These are phyloP conservation scores for Sclerotinia sclerotiorum DNA, from an alignment of 2,329 filamentous ascomycete species.

Conservation along the genomic window DNA sequence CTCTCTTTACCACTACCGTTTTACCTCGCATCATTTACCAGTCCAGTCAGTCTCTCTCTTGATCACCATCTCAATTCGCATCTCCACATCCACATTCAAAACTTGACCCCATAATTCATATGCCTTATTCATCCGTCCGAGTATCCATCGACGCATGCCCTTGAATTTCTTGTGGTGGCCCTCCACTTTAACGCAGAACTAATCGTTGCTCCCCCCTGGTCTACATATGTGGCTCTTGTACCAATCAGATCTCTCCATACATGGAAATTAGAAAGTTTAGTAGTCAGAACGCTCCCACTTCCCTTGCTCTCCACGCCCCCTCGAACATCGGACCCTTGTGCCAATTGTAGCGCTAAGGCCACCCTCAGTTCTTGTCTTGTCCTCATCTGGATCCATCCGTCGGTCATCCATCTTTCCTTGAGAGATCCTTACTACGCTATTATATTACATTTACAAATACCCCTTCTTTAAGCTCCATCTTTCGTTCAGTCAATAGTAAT, in stretches of 20 bases:
- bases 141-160: slow-evolving; percentile 7
- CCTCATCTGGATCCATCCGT: slow-evolving; percentile 11
- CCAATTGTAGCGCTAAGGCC: slow-evolving; percentile 18
- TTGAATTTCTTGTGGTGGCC: not conserved
- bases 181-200: slow-evolving; percentile 8
- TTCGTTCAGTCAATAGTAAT: not conserved
- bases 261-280: not conserved
- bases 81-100: not conserved
- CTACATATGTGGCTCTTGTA: not conserved
- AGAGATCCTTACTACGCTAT: slow-evolving; percentile 3
- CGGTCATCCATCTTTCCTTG: not conserved
- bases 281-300: not conserved
- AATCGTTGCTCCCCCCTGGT: not conserved
- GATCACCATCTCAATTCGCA: not conserved
- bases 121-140: slow-evolving; percentile 3
- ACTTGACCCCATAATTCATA: slow-evolving; percentile 2
- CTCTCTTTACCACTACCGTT: not conserved
- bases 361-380: not conserved
- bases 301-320: slow-evolving; percentile 5
- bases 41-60: not conserved
- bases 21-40: not conserved
- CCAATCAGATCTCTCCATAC: not conserved
- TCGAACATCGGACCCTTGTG: slow-evolving; percentile 17
- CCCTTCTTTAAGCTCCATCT: slow-evolving; percentile 9
- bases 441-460: slow-evolving; percentile 15